Evolutionary conservation across 2,329 filamentous ascomycete genomes (phyloP).

Genomic region (Albifimbria verrucaria): DNA sequence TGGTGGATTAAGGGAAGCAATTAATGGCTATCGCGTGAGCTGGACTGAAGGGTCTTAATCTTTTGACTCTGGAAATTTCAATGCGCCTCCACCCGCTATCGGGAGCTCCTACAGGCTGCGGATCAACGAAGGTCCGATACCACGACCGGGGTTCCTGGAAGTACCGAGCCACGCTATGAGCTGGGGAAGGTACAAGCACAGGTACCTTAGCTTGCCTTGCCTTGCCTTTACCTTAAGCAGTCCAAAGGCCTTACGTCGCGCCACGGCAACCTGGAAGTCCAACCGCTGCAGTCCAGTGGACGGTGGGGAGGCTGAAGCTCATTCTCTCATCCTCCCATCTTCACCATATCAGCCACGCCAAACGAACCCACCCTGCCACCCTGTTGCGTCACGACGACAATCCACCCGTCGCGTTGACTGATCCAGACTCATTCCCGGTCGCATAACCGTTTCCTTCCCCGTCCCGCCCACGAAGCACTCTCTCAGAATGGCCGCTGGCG

Average conservation of each 20-base stretch:
- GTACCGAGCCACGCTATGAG: slow-evolving; percentile 11
- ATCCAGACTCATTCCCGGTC: background rate
- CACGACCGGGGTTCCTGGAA: slow-evolving; percentile 6
- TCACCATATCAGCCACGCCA: slow-evolving; percentile 11
- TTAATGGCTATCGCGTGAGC: slow-evolving; percentile 7
- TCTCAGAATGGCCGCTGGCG: slow-evolving; percentile 52
- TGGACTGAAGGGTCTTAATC: slow-evolving; percentile 16
- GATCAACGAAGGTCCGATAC: slow-evolving; percentile 26
- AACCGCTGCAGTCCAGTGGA: background rate
- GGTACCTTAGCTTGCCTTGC: too few relatives aligned
- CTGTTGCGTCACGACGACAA: slow-evolving; percentile 13
- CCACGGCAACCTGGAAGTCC: slow-evolving; percentile 32
- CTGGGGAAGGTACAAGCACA: background rate
- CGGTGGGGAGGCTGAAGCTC: slow-evolving; percentile 16
- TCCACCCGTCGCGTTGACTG: slow-evolving; percentile 1
- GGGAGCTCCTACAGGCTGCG: slow-evolving; percentile 10
- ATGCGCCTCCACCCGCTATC: background rate
- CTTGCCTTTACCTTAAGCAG: background rate
- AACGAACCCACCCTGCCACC: slow-evolving; percentile 12
- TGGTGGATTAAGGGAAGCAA: slow-evolving; percentile 6
- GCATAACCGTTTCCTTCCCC: slow-evolving; percentile 6
- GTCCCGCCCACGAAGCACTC: slow-evolving; percentile 6
- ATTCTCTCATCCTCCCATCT: slow-evolving; percentile 10
- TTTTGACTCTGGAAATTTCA: slow-evolving; percentile 25
- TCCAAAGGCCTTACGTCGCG: slow-evolving; percentile 25